Conservation (phyloP, 164 flowering plant species). For the Cinnamomum micranthum region DNA sequence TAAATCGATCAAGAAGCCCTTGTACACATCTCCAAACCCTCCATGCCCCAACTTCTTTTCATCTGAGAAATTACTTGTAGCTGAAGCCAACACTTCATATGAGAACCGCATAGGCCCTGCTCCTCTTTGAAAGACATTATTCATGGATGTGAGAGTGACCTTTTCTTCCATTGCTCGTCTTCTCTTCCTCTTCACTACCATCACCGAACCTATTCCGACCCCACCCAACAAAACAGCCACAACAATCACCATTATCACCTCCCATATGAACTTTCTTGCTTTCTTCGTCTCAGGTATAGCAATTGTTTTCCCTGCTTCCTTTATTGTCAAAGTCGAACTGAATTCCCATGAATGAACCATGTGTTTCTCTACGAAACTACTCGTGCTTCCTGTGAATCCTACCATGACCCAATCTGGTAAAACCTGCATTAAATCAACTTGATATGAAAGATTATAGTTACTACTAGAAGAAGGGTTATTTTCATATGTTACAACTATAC, state of each 20-base stretch:
- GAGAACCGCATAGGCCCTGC: slow-evolving; percentile 41
- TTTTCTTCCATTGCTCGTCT: neutral
- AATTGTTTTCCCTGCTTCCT: no score
- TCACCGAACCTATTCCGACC: neutral
- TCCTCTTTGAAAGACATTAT: neutral
- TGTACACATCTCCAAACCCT: no score
- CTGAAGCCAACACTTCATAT: slow-evolving; percentile 36
- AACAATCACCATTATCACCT: neutral
- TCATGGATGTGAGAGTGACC: slow-evolving; percentile 1
- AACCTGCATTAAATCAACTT: slow-evolving; percentile 19
- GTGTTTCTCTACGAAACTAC: slow-evolving; percentile 13
- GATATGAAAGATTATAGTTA: neutral
- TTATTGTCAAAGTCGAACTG: neutral
- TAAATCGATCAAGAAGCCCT: slow-evolving; percentile 7
- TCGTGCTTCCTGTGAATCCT: slow-evolving; percentile 25
- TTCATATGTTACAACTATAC: slow-evolving; percentile 7
- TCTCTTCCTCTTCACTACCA: neutral
- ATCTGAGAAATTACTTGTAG: slow-evolving; percentile 21
- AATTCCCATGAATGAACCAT: slow-evolving; percentile 21
- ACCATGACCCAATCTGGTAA: slow-evolving; percentile 21
- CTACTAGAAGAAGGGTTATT: neutral
- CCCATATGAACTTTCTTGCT: neutral
- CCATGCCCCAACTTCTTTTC: no score
- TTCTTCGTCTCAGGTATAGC: neutral
- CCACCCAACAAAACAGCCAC: neutral